Base-by-base conservation (phyloP, 306 rosid species). In the Gleditsia sinensis region DNA sequence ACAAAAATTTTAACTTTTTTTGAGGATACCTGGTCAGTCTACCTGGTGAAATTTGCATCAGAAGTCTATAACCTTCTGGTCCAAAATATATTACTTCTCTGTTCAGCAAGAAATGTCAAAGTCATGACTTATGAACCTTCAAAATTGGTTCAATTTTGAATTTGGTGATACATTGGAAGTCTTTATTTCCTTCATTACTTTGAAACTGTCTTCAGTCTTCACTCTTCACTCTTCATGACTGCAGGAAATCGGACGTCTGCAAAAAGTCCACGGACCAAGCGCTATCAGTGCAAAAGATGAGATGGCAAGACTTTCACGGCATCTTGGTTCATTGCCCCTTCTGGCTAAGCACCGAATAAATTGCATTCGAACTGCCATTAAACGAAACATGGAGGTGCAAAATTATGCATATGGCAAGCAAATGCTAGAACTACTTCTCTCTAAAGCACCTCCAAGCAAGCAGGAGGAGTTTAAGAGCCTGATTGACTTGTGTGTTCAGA, bases 231-330 rank as follows among this genome's bases (percentile, higher is more conserved):
- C 51, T 83, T 67, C 43, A 0, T 64, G 39, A 39, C 28, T 53
- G 58, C 89, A 95, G 99, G 99, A 92, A 92, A 94, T 94, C 13
- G 97, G 95, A 53, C 92, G 99, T 82, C 79, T 94, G 79, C 96
- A 88, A 79, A 94, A 14, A 77, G 99, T 94, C 56, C 91, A 88
- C 13, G 98, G 97, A 42, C 81, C 98, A 55, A 84, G 93, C 77
- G 97, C 99, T 69, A 84, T 90, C 69, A 94, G 99, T 45, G 99
- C 97, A 64, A 94, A 92, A 81, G 99, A 90, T 71, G 99, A 94
- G 89, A 94, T 94, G 99, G 96, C 91, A 57, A 92, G 99, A 74
- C 93, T 94, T 53, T 86, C 99, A 11, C 97, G 99, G 65, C 97
- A 94, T 83, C 83, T 94, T 6, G 99, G 97, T 82, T 92, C 99